Evolutionary conservation across 176 grass and related monocot species (phyloP).

Genomic region (Cenchrus americanus): DNA sequence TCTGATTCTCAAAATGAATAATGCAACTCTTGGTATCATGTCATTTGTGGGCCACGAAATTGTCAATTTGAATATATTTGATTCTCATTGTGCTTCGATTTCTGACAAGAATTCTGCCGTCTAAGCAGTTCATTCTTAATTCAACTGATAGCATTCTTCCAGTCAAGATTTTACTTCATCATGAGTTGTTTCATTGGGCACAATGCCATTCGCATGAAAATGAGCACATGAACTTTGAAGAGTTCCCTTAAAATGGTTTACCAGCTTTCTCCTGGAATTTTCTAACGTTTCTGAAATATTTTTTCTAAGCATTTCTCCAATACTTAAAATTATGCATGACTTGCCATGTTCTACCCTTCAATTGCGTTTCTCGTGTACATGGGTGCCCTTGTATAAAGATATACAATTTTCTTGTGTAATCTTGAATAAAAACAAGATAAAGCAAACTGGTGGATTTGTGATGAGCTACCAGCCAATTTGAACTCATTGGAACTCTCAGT

Average conservation of each 20-base stretch:
- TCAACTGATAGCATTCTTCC: constrained; percentile 31
- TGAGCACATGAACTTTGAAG: background rate
- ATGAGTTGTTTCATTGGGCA: background rate
- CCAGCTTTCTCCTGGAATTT: background rate
- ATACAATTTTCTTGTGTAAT: too few relatives aligned
- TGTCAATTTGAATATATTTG: constrained; percentile 39
- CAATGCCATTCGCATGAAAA: background rate
- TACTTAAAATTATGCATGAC: background rate
- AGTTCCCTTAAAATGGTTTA: background rate
- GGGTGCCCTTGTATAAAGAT: background rate
- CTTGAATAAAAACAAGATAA: too few relatives aligned
- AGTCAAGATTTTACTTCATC: background rate
- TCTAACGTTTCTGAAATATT: background rate
- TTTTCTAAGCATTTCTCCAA: background rate
- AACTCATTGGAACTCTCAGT: too few relatives aligned
- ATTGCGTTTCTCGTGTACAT: background rate
- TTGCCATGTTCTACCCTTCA: background rate
- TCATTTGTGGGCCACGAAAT: background rate
- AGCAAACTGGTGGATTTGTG: too few relatives aligned
- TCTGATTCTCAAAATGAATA: constrained; percentile 40
- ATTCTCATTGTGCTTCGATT: background rate
- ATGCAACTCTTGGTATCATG: constrained; percentile 26
- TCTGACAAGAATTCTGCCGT: constrained; percentile 65
- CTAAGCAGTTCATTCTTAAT: constrained; percentile 18
- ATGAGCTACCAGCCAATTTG: too few relatives aligned